Conservation (phyloP, 331 rosid species). For the Rhamnella rubrinervis region DNA sequence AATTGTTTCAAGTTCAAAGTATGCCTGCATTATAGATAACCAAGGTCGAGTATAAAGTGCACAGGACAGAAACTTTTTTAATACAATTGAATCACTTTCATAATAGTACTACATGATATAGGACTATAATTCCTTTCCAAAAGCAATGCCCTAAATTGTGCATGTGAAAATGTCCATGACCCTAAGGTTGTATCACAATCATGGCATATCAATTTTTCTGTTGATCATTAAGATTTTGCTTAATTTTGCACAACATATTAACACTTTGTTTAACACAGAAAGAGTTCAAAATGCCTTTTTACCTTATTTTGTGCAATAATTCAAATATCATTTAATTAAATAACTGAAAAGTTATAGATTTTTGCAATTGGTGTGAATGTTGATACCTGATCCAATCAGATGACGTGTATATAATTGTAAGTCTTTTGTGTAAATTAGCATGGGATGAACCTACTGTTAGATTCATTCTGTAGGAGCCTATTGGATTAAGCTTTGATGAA, state of each 20-base stretch:
- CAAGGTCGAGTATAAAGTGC: background rate
- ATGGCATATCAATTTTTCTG: too few relatives aligned
- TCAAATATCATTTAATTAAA: too few relatives aligned
- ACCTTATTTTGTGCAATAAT: too few relatives aligned
- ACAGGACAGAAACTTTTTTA: background rate
- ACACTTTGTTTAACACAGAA: background rate
- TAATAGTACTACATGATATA: background rate
- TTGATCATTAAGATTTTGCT: background rate
- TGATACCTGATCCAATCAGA: background rate
- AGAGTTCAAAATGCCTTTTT: too few relatives aligned
- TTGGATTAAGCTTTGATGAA: too few relatives aligned
- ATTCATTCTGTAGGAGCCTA: too few relatives aligned
- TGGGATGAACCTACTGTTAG: too few relatives aligned
- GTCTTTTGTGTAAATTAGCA: too few relatives aligned
- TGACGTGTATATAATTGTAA: too few relatives aligned
- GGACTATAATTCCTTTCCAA: conserved; percentile 3
- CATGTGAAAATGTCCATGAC: background rate
- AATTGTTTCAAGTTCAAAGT: conserved; percentile 1
- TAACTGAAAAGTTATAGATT: background rate
- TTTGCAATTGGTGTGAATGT: background rate
- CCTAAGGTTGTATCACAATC: background rate
- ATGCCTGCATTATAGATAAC: background rate
- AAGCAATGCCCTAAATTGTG: background rate
- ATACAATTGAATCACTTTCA: background rate
- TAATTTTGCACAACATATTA: background rate